These are phyloP conservation scores for Fusarium secorum DNA, from an alignment of 2,329 filamentous ascomycete genomes.

Conservation along the genomic window DNA sequence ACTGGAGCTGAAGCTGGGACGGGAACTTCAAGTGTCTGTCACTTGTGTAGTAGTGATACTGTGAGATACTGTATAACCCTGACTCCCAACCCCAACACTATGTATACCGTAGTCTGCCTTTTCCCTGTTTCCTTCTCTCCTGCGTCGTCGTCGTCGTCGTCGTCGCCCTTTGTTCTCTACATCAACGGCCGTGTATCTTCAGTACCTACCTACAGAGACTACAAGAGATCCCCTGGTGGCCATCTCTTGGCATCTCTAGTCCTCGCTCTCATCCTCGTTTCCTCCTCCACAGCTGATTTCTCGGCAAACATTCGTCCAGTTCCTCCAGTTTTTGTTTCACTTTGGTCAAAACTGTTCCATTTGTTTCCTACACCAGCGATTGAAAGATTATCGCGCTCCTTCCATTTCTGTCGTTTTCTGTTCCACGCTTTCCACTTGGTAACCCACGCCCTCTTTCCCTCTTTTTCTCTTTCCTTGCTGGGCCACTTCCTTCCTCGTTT, in stretches of 20 bases:
- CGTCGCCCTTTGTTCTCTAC: not conserved
- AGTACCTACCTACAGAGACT: constrained; percentile 8
- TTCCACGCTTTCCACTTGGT: not conserved
- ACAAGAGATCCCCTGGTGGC: constrained; percentile 27
- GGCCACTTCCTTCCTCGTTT: constrained; percentile 6
- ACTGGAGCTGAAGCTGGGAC: not conserved
- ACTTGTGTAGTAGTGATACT: constrained; percentile 26
- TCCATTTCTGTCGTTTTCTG: constrained; percentile 16
- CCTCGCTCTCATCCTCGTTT: constrained; percentile 8
- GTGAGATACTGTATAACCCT: constrained; percentile 29
- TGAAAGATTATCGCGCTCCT: constrained; percentile 9
- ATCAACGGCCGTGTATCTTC: constrained; percentile 5
- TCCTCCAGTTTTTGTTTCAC: not conserved
- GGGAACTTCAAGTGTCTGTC: not conserved
- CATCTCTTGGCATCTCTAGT: constrained; percentile 33
- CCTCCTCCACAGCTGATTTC: constrained; percentile 5
- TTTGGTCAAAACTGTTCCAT: not conserved
- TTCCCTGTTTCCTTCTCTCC: not conserved
- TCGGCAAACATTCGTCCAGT: constrained; percentile 12
- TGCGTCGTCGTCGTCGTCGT: not conserved
- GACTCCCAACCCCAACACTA: not conserved
- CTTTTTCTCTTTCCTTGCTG: not conserved
- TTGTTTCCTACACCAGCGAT: not conserved
- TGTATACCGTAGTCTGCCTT: not conserved
- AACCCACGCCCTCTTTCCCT: not conserved